These are phyloP conservation scores for Lachancea fermentati DNA, from an alignment of 805 yeast species.

Conservation along the genomic window DNA sequence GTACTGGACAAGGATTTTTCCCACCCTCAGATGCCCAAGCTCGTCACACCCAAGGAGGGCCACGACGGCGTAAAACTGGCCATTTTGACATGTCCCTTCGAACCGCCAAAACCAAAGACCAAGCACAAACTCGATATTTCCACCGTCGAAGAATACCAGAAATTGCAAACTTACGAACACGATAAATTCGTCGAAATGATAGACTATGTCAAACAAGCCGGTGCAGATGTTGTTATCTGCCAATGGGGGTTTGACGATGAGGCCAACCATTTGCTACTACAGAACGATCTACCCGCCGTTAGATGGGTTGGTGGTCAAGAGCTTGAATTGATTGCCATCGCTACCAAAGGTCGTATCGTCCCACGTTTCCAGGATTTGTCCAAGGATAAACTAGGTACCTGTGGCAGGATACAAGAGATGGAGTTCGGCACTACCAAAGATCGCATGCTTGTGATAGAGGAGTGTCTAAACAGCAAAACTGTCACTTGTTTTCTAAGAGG, in stretches of 20 bases:
- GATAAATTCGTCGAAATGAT: slow-evolving; percentile 90
- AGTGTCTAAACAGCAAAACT: slow-evolving; percentile 78
- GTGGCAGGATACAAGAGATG: slow-evolving; percentile 79
- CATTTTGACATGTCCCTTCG: slow-evolving; percentile 96
- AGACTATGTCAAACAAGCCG: slow-evolving; percentile 72
- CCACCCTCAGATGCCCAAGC: slow-evolving; percentile 96
- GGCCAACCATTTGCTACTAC: slow-evolving; percentile 86
- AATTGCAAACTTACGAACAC: slow-evolving; percentile 87
- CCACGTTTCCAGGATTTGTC: slow-evolving; percentile 93
- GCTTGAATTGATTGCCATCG: slow-evolving; percentile 91
- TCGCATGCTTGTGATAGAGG: slow-evolving; percentile 91
- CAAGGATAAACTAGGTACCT: slow-evolving; percentile 76
- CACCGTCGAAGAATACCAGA: slow-evolving; percentile 88
- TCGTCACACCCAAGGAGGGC: slow-evolving; percentile 36
- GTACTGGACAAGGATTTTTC: slow-evolving; percentile 93
- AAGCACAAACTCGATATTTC: slow-evolving; percentile 94
- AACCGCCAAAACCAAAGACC: slow-evolving; percentile 99
- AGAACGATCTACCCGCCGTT: slow-evolving; percentile 88
- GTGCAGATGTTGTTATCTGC: slow-evolving; percentile 95
- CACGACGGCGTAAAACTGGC: slow-evolving; percentile 69
- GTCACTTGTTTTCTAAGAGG: slow-evolving; percentile 94
- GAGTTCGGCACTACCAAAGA: slow-evolving; percentile 96
- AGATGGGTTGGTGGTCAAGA: slow-evolving; percentile 99
- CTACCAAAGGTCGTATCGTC: slow-evolving; percentile 94
- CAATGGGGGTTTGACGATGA: slow-evolving; percentile 99